Percentiles rank a stretch among this genome's conserved stretches.
phyloP scores from a whole-genome alignment of 2,329 filamentous ascomycete species.

The Microdochium trichocladiopsis region DNA sequence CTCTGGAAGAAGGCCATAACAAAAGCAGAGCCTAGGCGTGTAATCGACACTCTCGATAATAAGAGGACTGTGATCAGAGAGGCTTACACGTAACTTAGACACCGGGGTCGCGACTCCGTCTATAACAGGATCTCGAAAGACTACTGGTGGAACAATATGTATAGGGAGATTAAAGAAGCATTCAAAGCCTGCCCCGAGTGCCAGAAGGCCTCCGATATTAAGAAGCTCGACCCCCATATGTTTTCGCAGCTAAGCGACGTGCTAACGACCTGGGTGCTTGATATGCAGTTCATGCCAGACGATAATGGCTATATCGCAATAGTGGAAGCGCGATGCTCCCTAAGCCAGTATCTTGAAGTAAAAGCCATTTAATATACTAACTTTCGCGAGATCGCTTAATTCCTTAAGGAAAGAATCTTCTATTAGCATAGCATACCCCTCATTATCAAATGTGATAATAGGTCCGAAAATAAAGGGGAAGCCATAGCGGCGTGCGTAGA shows the following conservation, averaged over 20 bases:
- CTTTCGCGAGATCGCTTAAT: neutral
- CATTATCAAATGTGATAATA: neutral
- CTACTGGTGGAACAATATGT: neutral
- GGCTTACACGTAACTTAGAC: neutral
- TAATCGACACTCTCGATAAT: neutral
- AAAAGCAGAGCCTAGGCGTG: neutral
- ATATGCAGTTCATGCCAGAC: neutral
- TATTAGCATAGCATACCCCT: neutral
- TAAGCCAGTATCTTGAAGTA: neutral
- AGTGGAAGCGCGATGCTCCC: neutral
- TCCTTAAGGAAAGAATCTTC: neutral
- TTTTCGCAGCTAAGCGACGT: neutral
- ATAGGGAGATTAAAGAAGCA: neutral
- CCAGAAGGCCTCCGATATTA: neutral
- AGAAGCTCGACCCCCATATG: neutral
- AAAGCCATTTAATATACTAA: neutral
- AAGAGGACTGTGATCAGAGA: neutral
- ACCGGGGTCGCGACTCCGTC: too few species aligned
- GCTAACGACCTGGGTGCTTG: neutral
- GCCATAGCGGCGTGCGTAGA: neutral
- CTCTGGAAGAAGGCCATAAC: neutral
- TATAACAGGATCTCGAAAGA: neutral
- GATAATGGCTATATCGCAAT: neutral
- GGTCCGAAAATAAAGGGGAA: neutral
- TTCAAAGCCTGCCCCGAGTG: neutral